Conservation (phyloP, 306 rosid genomes). For the Canavalia gladiata region DNA sequence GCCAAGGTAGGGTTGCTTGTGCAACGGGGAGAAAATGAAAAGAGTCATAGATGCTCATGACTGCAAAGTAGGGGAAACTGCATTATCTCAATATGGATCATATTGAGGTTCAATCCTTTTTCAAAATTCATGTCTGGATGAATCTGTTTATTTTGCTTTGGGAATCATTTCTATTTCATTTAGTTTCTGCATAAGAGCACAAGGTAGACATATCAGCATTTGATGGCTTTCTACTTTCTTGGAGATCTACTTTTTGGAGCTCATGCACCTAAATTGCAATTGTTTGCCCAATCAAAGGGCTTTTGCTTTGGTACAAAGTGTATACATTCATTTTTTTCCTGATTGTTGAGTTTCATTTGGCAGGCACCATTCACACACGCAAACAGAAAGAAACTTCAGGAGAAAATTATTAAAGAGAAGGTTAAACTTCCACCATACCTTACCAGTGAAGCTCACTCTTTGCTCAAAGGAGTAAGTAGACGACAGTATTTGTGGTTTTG, state of each 20-base stretch:
- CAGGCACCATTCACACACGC: slow-evolving; percentile 90
- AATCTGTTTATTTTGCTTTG: slow-evolving; percentile 28
- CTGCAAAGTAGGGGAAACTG: background rate
- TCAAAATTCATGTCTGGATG: slow-evolving; percentile 26
- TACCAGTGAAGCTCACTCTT: slow-evolving; percentile 85
- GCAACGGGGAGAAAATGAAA: slow-evolving; percentile 15
- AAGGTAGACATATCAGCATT: slow-evolving; percentile 8
- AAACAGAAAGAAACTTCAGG: slow-evolving; percentile 95
- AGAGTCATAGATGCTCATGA: background rate
- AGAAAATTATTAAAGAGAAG: slow-evolving; percentile 88
- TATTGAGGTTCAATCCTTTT: slow-evolving; percentile 32
- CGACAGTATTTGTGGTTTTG: background rate
- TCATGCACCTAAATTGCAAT: background rate
- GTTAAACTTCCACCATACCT: slow-evolving; percentile 85
- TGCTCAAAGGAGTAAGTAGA: slow-evolving; percentile 91
- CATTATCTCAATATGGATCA: slow-evolving; percentile 5
- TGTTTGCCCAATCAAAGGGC: slow-evolving; percentile 19
- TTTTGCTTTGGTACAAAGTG: slow-evolving; percentile 30
- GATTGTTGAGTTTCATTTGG: slow-evolving; percentile 41
- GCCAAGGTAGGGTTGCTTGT: slow-evolving; percentile 14
- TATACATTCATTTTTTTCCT: slow-evolving; percentile 17
- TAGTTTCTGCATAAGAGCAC: slow-evolving; percentile 11
- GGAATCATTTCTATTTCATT: slow-evolving; percentile 33
- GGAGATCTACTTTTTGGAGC: slow-evolving; percentile 4
- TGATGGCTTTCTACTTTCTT: slow-evolving; percentile 24